phyloP scores from a whole-genome alignment of 2,329 filamentous ascomycete species.

The Allantophomopsis lycopodina region DNA sequence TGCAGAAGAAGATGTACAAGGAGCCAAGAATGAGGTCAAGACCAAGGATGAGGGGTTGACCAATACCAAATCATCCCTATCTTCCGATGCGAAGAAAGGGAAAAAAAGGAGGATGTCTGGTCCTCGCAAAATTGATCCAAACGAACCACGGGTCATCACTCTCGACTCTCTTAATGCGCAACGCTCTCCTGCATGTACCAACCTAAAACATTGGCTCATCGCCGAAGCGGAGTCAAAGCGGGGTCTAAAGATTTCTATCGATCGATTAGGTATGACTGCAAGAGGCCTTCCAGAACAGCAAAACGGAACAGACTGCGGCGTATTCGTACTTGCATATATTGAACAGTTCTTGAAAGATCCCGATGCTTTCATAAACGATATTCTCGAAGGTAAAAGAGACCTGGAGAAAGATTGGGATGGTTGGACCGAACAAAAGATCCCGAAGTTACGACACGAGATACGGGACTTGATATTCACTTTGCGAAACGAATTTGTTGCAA shows the following conservation, averaged over 20 bases:
- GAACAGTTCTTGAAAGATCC: conserved; percentile 69
- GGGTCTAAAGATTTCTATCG: conserved; percentile 15
- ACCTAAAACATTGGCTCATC: conserved; percentile 63
- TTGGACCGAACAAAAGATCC: conserved; percentile 38
- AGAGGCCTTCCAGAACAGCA: conserved; percentile 64
- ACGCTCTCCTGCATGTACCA: conserved; percentile 50
- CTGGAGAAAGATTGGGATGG: conserved; percentile 36
- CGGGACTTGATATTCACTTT: conserved; percentile 52
- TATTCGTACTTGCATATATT: conserved; percentile 76
- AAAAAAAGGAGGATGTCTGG: conserved; percentile 20
- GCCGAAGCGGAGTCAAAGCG: conserved; percentile 58
- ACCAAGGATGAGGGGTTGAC: neutral
- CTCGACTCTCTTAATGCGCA: conserved; percentile 68
- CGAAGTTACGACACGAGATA: conserved; percentile 48
- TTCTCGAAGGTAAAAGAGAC: conserved; percentile 44
- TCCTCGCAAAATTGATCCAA: conserved; percentile 28
- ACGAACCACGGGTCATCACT: conserved; percentile 62
- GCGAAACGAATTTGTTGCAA: conserved; percentile 38
- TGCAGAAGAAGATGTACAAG: neutral
- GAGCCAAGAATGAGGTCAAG: neutral
- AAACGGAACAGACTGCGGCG: conserved; percentile 81
- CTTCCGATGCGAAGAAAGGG: conserved; percentile 14
- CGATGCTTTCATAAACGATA: conserved; percentile 49
- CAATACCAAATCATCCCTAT: conserved; percentile 8
- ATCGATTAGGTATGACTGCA: conserved; percentile 45